A percentile compares a stretch with the other conserved stretches of the same genome.
These are phyloP conservation scores for Akanthomyces uredinophilus DNA, from an alignment of 2,329 filamentous ascomycete species.

Conservation along the genomic window DNA sequence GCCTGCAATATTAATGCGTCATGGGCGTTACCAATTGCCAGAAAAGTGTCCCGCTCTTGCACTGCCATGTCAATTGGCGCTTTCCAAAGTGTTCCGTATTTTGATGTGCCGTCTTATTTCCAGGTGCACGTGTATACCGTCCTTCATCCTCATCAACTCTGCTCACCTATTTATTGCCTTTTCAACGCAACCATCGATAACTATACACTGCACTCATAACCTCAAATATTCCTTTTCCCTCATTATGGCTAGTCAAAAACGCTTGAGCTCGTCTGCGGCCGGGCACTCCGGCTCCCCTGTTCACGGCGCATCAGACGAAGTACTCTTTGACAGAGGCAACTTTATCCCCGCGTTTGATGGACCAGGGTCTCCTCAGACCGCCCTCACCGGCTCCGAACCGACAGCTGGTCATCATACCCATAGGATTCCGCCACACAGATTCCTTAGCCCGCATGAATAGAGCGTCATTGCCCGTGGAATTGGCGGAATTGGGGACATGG, in stretches of 20 bases:
- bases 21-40: not conserved
- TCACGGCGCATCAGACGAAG: conserved; percentile 5
- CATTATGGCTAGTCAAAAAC: not conserved
- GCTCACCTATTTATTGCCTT: not conserved
- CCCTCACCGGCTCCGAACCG: not conserved
- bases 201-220: not conserved
- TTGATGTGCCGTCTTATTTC: not conserved
- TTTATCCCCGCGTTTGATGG: conserved; percentile 2
- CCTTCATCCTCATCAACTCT: not conserved
- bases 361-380: not conserved
- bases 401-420: conserved; percentile 15
- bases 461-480: conserved; percentile 41
- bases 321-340: conserved; percentile 10
- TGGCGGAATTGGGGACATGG: conserved; percentile 42
- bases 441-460: conserved; percentile 42
- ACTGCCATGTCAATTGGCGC: not conserved
- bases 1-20: not conserved
- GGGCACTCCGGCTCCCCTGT: not conserved
- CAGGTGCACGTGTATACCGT: not conserved
- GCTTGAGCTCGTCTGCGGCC: not conserved
- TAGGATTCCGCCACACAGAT: conserved; percentile 28
- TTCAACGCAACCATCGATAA: not conserved
- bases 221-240: not conserved
- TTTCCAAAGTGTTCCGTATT: not conserved
- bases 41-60: not conserved